A percentile compares a stretch with the other conserved stretches of the same genome.
These are phyloP conservation scores for Blastocystis sp. DNA, from an alignment of 352 stramenopile genomes.

Conservation along the genomic window DNA sequence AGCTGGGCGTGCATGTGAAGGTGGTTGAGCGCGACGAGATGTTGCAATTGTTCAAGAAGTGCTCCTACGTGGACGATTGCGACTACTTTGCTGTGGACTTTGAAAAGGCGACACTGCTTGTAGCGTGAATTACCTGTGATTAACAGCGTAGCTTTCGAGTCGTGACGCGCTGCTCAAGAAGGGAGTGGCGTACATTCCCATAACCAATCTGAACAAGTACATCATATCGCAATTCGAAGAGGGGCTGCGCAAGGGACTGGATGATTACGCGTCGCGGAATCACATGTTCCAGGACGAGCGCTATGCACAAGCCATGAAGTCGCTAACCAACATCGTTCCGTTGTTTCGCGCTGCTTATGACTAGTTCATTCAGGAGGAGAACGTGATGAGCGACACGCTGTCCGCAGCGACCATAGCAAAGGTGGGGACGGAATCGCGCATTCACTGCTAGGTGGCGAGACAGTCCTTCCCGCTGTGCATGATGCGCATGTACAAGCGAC, in stretches of 20 bases:
- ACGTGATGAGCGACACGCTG: neutral
- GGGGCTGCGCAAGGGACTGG: constrained; percentile 9
- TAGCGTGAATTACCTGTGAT: neutral
- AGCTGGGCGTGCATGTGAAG: neutral
- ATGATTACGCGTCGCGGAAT: neutral
- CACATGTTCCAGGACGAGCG: constrained; percentile 21
- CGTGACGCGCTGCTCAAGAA: neutral
- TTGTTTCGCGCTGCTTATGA: neutral
- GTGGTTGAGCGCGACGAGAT: neutral
- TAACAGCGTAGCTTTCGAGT: neutral
- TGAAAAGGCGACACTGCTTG: neutral
- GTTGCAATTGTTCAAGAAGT: neutral
- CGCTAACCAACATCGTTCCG: constrained; percentile 26
- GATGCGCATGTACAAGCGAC: constrained; percentile 81
- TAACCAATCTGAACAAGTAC: neutral
- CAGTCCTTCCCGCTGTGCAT: constrained; percentile 82
- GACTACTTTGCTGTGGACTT: constrained; percentile 22
- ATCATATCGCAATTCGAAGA: constrained; percentile 45
- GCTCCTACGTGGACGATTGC: neutral
- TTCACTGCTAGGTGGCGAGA: neutral
- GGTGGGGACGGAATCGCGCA: neutral
- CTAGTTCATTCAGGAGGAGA: constrained; percentile 19
- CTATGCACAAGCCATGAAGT: neutral
- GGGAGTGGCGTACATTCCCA: constrained; percentile 22
- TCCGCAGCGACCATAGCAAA: neutral